phyloP scores from a whole-genome alignment of 2,329 filamentous ascomycete species.

The Penicillium expansum region DNA sequence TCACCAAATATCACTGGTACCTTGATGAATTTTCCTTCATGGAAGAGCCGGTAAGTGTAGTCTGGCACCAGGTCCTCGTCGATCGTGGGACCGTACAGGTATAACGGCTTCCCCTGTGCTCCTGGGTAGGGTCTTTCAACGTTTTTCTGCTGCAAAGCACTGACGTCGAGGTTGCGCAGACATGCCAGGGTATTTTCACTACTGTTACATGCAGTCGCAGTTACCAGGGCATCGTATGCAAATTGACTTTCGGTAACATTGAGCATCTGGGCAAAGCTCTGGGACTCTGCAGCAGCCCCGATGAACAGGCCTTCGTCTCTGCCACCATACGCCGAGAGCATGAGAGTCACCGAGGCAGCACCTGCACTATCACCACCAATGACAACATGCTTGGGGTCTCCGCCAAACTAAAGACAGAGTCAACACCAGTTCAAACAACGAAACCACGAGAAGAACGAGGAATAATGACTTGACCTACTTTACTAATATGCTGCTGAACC shows the following conservation, averaged over 20 bases:
- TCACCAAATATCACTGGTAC: slow-evolving; percentile 58
- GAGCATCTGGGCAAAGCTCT: slow-evolving; percentile 52
- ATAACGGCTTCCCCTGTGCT: slow-evolving; percentile 45
- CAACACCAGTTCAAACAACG: neutral
- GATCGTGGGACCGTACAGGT: slow-evolving; percentile 52
- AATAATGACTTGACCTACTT: slow-evolving; percentile 31
- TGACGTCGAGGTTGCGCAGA: slow-evolving; percentile 47
- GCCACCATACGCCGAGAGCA: slow-evolving; percentile 57
- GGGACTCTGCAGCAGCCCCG: slow-evolving; percentile 54
- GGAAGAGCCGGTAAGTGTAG: slow-evolving; percentile 50
- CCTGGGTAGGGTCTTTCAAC: slow-evolving; percentile 48
- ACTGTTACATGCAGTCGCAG: slow-evolving; percentile 48
- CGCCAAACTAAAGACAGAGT: slow-evolving; percentile 57
- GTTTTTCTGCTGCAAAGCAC: slow-evolving; percentile 47
- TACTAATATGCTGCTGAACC: slow-evolving; percentile 63
- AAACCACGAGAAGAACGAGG: neutral
- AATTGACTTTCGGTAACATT: slow-evolving; percentile 51
- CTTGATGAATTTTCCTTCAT: slow-evolving; percentile 49
- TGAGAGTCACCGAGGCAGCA: slow-evolving; percentile 60
- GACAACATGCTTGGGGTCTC: slow-evolving; percentile 65
- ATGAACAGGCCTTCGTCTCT: slow-evolving; percentile 51
- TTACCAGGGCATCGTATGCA: slow-evolving; percentile 51
- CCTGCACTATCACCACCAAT: slow-evolving; percentile 69
- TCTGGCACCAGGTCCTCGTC: slow-evolving; percentile 53
- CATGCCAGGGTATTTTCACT: slow-evolving; percentile 47